Evolutionary conservation across 495 filamentous ascomycete species (phyloP).

Genomic region (Hypomontagnella monticulosa): DNA sequence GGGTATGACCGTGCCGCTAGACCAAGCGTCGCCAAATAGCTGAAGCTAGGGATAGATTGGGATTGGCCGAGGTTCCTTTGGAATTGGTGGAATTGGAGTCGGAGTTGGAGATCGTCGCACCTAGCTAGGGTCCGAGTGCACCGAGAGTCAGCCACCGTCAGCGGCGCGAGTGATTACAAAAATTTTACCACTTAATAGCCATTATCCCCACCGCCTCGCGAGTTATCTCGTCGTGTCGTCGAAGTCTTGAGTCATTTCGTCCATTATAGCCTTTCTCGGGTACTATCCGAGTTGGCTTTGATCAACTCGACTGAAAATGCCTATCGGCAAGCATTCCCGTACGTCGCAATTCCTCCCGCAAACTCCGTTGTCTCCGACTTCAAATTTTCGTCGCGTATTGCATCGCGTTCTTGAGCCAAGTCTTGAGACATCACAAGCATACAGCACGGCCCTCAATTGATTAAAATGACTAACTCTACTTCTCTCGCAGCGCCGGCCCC

Average conservation of each 20-base stretch:
- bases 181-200: conserved; percentile 19
- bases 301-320: conserved; percentile 29
- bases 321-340: conserved; percentile 25
- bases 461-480: conserved; percentile 21
- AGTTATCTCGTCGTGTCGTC: conserved; percentile 3
- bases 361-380: background rate
- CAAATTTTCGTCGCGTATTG: conserved; percentile 14
- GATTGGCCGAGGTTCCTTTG: too few relatives aligned
- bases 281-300: background rate
- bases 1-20: too few relatives aligned
- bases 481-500: conserved; percentile 10
- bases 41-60: background rate
- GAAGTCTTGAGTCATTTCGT: conserved; percentile 17
- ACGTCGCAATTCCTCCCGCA: conserved; percentile 13
- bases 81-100: conserved; percentile 2
- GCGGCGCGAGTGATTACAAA: conserved; percentile 14
- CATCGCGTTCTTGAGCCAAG: conserved; percentile 3
- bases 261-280: background rate
- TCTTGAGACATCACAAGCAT: background rate
- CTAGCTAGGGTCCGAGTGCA: background rate
- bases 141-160: conserved; percentile 15
- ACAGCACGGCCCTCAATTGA: background rate
- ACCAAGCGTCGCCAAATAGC: too few relatives aligned
- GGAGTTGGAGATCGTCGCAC: background rate
- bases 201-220: conserved; percentile 12